These are phyloP conservation scores for Oldenlandia corymbosa DNA, from an alignment of 257 asterid species.

Conservation along the genomic window DNA sequence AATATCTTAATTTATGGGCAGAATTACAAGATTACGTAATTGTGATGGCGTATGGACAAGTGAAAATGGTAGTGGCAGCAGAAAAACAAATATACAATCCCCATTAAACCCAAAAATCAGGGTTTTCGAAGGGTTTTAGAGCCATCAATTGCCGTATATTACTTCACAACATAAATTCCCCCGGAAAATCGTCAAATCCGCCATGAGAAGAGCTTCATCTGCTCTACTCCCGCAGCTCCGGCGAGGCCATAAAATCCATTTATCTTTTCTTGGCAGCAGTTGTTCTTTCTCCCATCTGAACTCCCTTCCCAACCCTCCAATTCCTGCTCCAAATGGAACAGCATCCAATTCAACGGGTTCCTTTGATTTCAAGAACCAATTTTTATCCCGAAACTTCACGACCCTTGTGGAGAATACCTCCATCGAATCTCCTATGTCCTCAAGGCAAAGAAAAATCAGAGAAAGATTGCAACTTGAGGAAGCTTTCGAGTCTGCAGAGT, in stretches of 20 bases:
- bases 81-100: too few species aligned
- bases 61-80: too few species aligned
- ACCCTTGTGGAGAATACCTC: constrained; percentile 40
- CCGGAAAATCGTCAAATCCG: constrained; percentile 12
- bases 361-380: constrained; percentile 17
- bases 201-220: constrained; percentile 70
- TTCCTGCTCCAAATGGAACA: constrained; percentile 14
- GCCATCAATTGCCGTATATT: too few species aligned
- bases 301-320: constrained; percentile 9
- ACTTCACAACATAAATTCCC: too few species aligned
- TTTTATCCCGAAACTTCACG: constrained; percentile 33
- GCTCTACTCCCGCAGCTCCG: constrained; percentile 34
- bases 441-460: constrained; percentile 63
- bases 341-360: constrained; percentile 30
- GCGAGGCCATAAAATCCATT: constrained; percentile 27
- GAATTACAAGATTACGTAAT: too few species aligned
- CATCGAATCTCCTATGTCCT: constrained; percentile 38
- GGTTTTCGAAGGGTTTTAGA: too few species aligned
- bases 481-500: constrained; percentile 75
- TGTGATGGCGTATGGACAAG: too few species aligned
- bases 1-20: too few species aligned
- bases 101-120: too few species aligned
- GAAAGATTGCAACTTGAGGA: constrained; percentile 68
- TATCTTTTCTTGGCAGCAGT: constrained; percentile 29
- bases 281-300: constrained; percentile 17